Evolutionary conservation across 345 rosid species (phyloP).

Genomic region (Arabis hirsuta): DNA sequence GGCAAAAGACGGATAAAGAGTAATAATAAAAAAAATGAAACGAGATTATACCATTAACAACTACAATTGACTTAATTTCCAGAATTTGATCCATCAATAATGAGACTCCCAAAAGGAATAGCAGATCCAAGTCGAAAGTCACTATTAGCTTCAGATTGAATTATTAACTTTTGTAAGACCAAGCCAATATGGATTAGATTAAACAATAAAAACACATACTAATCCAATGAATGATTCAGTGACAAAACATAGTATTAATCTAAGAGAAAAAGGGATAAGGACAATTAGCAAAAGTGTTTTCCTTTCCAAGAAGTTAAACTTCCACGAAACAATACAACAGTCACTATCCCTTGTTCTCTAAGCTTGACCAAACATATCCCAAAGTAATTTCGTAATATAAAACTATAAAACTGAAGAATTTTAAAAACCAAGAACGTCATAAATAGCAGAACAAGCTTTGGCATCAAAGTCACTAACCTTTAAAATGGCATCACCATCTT

Average conservation of each 20-base stretch:
- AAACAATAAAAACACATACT: conserved; percentile 17
- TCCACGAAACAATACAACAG: conserved; percentile 35
- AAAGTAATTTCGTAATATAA: conserved; percentile 34
- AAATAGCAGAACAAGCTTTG: conserved; percentile 23
- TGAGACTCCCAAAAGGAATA: background rate
- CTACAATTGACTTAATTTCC: background rate
- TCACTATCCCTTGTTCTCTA: conserved; percentile 37
- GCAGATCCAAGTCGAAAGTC: background rate
- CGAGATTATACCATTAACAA: background rate
- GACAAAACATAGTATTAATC: conserved; percentile 12
- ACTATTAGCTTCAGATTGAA: background rate
- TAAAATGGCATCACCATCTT: conserved; percentile 29
- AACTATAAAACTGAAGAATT: conserved; percentile 18
- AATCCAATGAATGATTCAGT: conserved; percentile 3
- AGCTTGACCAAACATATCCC: conserved; percentile 34
- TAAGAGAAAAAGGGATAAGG: conserved; percentile 15
- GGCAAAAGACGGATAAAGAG: too few relatives aligned
- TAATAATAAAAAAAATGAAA: background rate
- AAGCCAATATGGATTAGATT: conserved; percentile 2
- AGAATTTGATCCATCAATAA: background rate
- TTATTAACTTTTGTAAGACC: conserved; percentile 7
- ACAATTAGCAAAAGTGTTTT: conserved; percentile 1
- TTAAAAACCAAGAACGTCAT: conserved; percentile 30
- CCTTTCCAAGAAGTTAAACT: conserved; percentile 22
- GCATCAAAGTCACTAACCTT: conserved; percentile 29